These are phyloP conservation scores for Neurospora sp. DNA, from an alignment of 495 filamentous ascomycete genomes.

Conservation along the genomic window DNA sequence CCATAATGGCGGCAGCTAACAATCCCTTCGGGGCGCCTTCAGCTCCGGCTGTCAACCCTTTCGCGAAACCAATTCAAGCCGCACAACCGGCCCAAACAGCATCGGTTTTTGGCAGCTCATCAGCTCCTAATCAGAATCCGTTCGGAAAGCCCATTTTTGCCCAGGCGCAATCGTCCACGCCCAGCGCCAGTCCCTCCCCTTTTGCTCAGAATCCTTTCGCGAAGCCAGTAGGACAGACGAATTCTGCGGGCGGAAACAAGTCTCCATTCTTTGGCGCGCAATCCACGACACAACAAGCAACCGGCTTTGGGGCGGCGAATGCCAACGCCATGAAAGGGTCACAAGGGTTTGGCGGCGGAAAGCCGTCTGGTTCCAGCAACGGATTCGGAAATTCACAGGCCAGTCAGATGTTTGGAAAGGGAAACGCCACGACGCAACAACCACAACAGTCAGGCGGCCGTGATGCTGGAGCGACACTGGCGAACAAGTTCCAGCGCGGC, in stretches of 20 bases:
- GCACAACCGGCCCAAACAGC: not conserved
- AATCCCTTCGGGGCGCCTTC: conserved; percentile 19
- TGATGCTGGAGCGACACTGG: not conserved
- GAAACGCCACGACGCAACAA: not conserved
- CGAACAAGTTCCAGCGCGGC: conserved; percentile 3
- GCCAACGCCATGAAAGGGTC: not conserved
- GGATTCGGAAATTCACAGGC: not conserved
- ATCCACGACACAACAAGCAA: not conserved
- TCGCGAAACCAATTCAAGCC: conserved; percentile 2
- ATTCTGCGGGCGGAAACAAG: not conserved
- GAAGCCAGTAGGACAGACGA: not conserved
- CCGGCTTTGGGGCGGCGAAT: not conserved
- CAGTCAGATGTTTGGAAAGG: not conserved
- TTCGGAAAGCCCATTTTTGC: not conserved
- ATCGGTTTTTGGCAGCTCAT: conserved; percentile 4
- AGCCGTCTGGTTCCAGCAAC: not conserved
- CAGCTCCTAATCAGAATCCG: conserved; percentile 1
- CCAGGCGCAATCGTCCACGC: not conserved
- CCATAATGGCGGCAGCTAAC: conserved; percentile 17
- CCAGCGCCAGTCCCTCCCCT: not conserved
- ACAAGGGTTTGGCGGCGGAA: conserved; percentile 2
- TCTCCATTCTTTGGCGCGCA: conserved; percentile 4
- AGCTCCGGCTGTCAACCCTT: conserved; percentile 6
- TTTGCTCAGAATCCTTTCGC: conserved; percentile 1
- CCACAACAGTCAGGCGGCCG: not conserved